Evolutionary conservation across 164 flowering plant species (phyloP).

Genomic region (Magnolia sinica): DNA sequence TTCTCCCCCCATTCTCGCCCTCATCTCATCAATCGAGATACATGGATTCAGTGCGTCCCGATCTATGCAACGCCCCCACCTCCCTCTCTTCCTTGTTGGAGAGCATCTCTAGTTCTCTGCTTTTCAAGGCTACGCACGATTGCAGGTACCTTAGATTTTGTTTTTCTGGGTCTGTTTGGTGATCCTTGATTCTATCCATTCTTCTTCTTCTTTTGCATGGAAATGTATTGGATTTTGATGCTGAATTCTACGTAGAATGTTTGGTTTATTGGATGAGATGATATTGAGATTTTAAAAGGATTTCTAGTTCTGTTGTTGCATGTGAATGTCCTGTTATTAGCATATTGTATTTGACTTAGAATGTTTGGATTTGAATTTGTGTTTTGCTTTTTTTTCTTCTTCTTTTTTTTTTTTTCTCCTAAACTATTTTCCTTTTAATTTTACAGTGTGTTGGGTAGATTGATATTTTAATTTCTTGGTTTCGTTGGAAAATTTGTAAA

Average conservation of each 20-base stretch:
- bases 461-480: background rate
- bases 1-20: background rate
- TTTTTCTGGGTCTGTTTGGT: background rate
- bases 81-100: background rate
- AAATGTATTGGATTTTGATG: background rate
- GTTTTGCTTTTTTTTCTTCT: background rate
- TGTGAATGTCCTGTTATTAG: no score
- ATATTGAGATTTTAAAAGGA: no score
- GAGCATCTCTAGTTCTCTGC: background rate
- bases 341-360: background rate
- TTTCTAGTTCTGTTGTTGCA: background rate
- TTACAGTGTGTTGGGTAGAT: background rate
- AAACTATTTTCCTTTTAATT: no score
- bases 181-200: background rate
- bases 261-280: no score
- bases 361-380: background rate
- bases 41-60: no score
- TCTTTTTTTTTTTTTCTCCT: background rate
- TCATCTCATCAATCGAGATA: no score
- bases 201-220: background rate
- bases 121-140: background rate
- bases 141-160: background rate
- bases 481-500: background rate
- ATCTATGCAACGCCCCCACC: no score
- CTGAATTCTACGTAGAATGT: background rate